Conservation (phyloP, 2,329 filamentous ascomycete species). For the Paecilomyces variotii region DNA sequence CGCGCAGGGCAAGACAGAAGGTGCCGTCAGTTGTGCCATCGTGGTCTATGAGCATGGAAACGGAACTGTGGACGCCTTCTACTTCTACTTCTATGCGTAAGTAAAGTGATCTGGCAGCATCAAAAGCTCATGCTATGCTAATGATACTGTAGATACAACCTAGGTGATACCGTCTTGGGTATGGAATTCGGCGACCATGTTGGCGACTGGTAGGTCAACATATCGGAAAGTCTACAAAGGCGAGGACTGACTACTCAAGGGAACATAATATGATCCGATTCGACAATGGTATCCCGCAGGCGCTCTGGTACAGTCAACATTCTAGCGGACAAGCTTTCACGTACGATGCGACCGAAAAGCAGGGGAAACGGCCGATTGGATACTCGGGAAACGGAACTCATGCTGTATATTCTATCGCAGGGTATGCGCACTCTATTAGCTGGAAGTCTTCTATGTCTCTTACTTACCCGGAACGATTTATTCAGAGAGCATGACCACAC, state of each 20-base stretch:
- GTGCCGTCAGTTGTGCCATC: slow-evolving; percentile 44
- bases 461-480: background rate
- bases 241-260: slow-evolving; percentile 26
- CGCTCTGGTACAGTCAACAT: slow-evolving; percentile 59
- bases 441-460: background rate
- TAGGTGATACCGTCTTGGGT: slow-evolving; percentile 44
- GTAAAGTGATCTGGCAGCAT: slow-evolving; percentile 3
- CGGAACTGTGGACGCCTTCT: slow-evolving; percentile 50
- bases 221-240: background rate
- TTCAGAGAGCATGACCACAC: slow-evolving; percentile 52
- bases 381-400: slow-evolving; percentile 56
- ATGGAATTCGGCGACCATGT: slow-evolving; percentile 53
- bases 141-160: slow-evolving; percentile 37
- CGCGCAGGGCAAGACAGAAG: slow-evolving; percentile 41
- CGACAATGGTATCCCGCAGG: slow-evolving; percentile 44
- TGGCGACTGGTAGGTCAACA: slow-evolving; percentile 48
- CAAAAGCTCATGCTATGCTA: background rate
- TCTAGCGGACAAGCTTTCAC: slow-evolving; percentile 55
- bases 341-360: slow-evolving; percentile 49
- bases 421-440: slow-evolving; percentile 18
- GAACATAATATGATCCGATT: slow-evolving; percentile 64
- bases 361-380: slow-evolving; percentile 45
- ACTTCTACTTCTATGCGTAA: slow-evolving; percentile 55
- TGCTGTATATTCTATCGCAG: slow-evolving; percentile 55
- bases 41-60: slow-evolving; percentile 52